Base-by-base conservation (phyloP, 2,329 filamentous ascomycete species). In the Colletotrichum shisoi region DNA sequence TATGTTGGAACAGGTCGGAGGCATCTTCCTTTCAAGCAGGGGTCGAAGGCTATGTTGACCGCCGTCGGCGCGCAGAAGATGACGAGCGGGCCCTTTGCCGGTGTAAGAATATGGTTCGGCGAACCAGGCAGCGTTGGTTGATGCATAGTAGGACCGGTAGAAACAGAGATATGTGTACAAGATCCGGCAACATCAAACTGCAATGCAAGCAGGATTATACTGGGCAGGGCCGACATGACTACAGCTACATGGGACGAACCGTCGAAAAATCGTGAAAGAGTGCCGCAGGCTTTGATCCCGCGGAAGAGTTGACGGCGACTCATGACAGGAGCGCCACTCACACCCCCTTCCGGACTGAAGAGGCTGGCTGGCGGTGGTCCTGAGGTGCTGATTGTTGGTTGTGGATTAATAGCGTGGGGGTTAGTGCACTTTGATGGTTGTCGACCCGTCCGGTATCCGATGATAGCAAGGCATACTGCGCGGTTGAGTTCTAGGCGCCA, bases 371-470 rank as follows among this genome's bases (percentile, higher is more conserved):
- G 42, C 11, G 24, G 31, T 49, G 37, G 31, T 17, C 31, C 2
- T 34, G 31, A 34, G 31, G 31, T 34, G 31, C 31, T 34, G 31
- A 2, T 9, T 34, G 31, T 34, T 0, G 31, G 7, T 34, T 34
- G 31, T 34, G 31, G 31, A 34, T 34, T 34, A 9, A 34, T 59
- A 62, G 58, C 52, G 63, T 62, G 63, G 63, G 63, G 63, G 63
- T 52, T 62, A 57, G 58, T 42, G 37, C 13, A 45, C 9, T 37
- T 44, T 34, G 24, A 31, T 40, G 51, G 31, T 4, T 39, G 60
- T 57, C 52, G 60, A 57, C 49, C 52, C 40, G 17, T 42, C 60
- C 51, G 21, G 31, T 39, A 40, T 57, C 60, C 37, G 60, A 48
- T 49, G 58, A 31, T 15, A 39, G 27, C 27, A 58, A 13, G 31